These are phyloP conservation scores for Metarhizium humberi DNA, from an alignment of 2,329 filamentous ascomycete genomes.

Conservation along the genomic window DNA sequence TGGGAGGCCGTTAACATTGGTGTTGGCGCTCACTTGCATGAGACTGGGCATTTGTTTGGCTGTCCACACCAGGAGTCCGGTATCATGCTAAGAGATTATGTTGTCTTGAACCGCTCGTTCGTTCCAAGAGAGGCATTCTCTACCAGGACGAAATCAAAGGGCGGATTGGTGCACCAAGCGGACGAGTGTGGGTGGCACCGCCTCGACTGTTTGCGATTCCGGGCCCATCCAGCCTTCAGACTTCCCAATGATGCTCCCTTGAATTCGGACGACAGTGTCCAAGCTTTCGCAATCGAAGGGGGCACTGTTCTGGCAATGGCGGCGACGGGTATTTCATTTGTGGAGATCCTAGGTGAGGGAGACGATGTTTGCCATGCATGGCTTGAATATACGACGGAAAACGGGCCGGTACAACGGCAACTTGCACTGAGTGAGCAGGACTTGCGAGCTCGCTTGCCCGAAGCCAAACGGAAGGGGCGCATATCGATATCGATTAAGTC, in stretches of 20 bases:
- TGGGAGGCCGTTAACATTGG: conserved; percentile 96
- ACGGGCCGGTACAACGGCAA: conserved; percentile 57
- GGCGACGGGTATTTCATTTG: conserved; percentile 70
- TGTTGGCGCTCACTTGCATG: conserved; percentile 86
- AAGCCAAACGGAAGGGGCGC: conserved; percentile 60
- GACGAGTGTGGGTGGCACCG: conserved; percentile 92
- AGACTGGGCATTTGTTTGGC: conserved; percentile 82
- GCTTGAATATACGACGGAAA: conserved; percentile 67
- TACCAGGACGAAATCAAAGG: conserved; percentile 76
- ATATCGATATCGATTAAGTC: conserved; percentile 70
- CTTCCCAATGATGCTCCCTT: conserved; percentile 64
- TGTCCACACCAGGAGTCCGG: conserved; percentile 83
- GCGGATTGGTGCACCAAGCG: conserved; percentile 60
- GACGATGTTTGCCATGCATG: conserved; percentile 72
- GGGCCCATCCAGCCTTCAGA: conserved; percentile 82
- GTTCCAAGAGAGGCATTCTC: conserved; percentile 74
- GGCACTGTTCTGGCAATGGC: conserved; percentile 70
- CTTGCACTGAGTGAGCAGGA: conserved; percentile 67
- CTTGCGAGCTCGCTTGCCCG: conserved; percentile 60
- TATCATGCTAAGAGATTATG: conserved; percentile 88
- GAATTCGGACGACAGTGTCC: conserved; percentile 64
- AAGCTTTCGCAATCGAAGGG: conserved; percentile 77
- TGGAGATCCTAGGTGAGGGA: conserved; percentile 74
- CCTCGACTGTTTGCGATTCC: conserved; percentile 79
- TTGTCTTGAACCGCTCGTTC: conserved; percentile 76